Conservation (phyloP, 2,329 filamentous ascomycete species). For the Trichoderma sp. region DNA sequence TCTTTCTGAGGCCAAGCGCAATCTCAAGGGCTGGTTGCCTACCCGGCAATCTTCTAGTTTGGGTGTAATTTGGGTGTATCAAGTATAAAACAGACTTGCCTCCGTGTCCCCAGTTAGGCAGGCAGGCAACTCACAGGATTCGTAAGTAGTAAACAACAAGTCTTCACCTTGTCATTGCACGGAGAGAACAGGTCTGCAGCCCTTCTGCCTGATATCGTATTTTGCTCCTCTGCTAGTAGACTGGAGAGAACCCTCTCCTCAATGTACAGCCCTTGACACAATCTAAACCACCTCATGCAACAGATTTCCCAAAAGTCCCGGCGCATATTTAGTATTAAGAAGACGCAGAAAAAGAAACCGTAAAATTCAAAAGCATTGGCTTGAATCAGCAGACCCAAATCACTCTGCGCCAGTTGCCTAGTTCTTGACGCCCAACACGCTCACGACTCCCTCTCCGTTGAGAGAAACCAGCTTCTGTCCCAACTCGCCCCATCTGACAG, state of each 20-base stretch:
- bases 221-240: background rate
- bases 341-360: background rate
- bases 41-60: background rate
- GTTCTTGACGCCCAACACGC: slow-evolving; percentile 56
- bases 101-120: background rate
- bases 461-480: slow-evolving; percentile 75
- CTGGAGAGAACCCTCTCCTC: background rate
- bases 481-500: slow-evolving; percentile 74
- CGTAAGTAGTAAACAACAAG: background rate
- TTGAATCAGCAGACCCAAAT: background rate
- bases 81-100: background rate
- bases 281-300: slow-evolving; percentile 9
- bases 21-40: background rate
- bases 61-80: background rate
- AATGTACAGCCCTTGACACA: slow-evolving; percentile 16
- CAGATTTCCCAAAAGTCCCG: slow-evolving; percentile 1
- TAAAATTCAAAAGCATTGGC: background rate
- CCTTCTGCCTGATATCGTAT: background rate
- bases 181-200: background rate
- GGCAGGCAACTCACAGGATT: background rate
- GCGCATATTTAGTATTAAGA: background rate
- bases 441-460: slow-evolving; percentile 73
- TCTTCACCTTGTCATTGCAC: background rate
- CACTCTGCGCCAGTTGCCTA: background rate
- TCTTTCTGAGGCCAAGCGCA: background rate